Evolutionary conservation across 352 stramenopile species (phyloP).

Genomic region (Globisporangium yorkense): DNA sequence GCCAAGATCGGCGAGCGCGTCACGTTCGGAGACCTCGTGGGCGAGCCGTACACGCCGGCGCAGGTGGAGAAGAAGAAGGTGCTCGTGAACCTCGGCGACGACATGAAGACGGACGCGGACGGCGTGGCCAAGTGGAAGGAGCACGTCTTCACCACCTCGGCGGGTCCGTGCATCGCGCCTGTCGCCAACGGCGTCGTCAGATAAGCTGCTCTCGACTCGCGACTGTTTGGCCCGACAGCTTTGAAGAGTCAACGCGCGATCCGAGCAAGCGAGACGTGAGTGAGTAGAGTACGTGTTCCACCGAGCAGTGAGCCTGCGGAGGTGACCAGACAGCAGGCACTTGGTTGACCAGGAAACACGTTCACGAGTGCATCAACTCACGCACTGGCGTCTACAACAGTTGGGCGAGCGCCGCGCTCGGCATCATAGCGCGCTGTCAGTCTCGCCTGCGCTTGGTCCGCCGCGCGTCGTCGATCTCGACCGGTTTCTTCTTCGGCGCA

Average conservation of each 20-base stretch:
- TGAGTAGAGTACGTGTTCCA: background rate
- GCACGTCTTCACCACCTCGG: constrained; percentile 68
- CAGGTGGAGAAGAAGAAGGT: constrained; percentile 91
- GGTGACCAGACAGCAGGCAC: background rate
- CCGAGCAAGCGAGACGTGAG: background rate
- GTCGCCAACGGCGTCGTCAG: constrained; percentile 72
- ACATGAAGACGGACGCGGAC: constrained; percentile 77
- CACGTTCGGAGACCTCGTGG: constrained; percentile 55
- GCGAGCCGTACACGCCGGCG: constrained; percentile 70
- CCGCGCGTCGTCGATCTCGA: background rate
- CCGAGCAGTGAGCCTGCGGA: too few species aligned
- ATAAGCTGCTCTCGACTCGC: constrained; percentile 23
- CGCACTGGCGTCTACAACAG: background rate
- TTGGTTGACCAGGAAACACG: background rate
- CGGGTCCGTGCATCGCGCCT: constrained; percentile 63
- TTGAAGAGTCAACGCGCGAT: background rate
- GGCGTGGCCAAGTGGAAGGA: constrained; percentile 84
- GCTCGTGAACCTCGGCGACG: constrained; percentile 61
- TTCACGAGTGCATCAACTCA: background rate
- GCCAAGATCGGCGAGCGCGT: constrained; percentile 74
- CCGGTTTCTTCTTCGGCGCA: constrained; percentile 3
- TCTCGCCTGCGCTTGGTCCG: constrained; percentile 37
- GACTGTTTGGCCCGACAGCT: background rate
- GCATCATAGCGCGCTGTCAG: background rate
- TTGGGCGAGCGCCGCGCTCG: too few species aligned